A percentile compares a stretch with the other conserved stretches of the same genome.
phyloP scores from a whole-genome alignment of 441 rosid genomes.

The Pelargonium fulgidum region DNA sequence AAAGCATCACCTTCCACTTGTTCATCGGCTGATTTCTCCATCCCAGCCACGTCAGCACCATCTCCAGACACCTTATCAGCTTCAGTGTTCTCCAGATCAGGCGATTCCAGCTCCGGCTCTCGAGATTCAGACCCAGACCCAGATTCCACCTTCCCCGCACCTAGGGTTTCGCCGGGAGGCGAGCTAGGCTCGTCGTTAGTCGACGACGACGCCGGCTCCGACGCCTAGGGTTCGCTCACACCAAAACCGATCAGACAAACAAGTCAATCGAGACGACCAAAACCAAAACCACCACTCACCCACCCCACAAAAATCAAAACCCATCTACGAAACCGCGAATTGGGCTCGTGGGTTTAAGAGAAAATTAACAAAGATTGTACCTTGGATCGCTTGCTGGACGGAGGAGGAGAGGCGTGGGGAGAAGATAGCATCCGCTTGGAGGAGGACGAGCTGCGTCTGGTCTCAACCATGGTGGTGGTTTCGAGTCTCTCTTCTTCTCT shows the following conservation, averaged over 20 bases:
- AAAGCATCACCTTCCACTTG: slow-evolving; percentile 40
- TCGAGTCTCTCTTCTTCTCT: slow-evolving; percentile 18
- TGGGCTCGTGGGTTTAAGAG: slow-evolving; percentile 7
- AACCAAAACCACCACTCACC: background rate
- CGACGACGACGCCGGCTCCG: slow-evolving; percentile 47
- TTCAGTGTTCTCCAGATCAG: slow-evolving; percentile 53
- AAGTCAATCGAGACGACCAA: slow-evolving; percentile 12
- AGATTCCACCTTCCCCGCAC: slow-evolving; percentile 25
- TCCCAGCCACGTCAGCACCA: slow-evolving; percentile 29
- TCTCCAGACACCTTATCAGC: slow-evolving; percentile 35
- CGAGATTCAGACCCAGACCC: slow-evolving; percentile 51
- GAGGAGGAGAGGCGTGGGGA: slow-evolving; percentile 40
- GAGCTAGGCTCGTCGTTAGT: slow-evolving; percentile 34
- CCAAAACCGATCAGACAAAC: slow-evolving; percentile 11
- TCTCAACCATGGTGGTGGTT: slow-evolving; percentile 64
- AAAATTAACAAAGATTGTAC: slow-evolving; percentile 25
- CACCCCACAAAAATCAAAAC: background rate
- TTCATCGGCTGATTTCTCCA: slow-evolving; percentile 45
- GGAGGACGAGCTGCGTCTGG: slow-evolving; percentile 83
- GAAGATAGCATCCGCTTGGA: slow-evolving; percentile 62
- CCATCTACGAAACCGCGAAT: background rate
- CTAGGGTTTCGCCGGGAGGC: slow-evolving; percentile 32
- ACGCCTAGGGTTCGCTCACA: slow-evolving; percentile 33
- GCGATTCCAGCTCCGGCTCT: slow-evolving; percentile 49
- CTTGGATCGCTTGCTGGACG: slow-evolving; percentile 69